Evolutionary conservation across 345 rosid genomes (phyloP), one percentile per base, ranked within the genome.

Genomic region (Syzygium grande): DNA sequence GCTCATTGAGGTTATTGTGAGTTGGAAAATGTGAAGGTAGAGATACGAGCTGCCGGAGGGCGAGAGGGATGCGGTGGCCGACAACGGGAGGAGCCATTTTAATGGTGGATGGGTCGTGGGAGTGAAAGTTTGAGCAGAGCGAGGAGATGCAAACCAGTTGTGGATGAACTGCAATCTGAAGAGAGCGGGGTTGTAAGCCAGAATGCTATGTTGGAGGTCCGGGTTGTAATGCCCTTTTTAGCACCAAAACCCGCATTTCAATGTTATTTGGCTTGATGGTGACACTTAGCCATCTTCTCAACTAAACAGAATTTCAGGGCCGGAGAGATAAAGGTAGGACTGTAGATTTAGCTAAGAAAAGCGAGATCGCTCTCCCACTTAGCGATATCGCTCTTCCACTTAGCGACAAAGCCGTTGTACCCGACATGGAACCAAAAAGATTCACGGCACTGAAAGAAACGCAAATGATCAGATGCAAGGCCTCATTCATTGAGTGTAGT

Each of bases 81-180:
- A 84, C 49, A 46, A 29, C 25, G 29, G 38, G 38, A 25, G 86
- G 46, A 29, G 86, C 86, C 86, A 84, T 84, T 84, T 84, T 84
- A 84, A 52, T 53, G 86, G 85, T 14, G 55, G 55, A 52, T 84
- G 85, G 55, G 38, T 84, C 19, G 46, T 84, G 56, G 46, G 46
- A 43, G 86, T 13, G 29, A 73, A 9, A 73, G 38, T 41, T 41
- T 86, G 53, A 58, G 78, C 52, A 56, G 53, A 63, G 52, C 46
- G 53, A 53, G 79, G 34, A 63, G 52, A 63, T 86, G 87, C 87
- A 86, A 63, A 86, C 87, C 87, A 86, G 87, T 86, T 61, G 87
- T 86, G 52, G 87, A 86, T 86, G 87, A 86, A 86, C 87, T 86
- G 87, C 87, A 52, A 51, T 46, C 41, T 51, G 54, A n/a, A 30